phyloP scores from a whole-genome alignment of 2,329 filamentous ascomycete genomes.

The Fusarium continuum region DNA sequence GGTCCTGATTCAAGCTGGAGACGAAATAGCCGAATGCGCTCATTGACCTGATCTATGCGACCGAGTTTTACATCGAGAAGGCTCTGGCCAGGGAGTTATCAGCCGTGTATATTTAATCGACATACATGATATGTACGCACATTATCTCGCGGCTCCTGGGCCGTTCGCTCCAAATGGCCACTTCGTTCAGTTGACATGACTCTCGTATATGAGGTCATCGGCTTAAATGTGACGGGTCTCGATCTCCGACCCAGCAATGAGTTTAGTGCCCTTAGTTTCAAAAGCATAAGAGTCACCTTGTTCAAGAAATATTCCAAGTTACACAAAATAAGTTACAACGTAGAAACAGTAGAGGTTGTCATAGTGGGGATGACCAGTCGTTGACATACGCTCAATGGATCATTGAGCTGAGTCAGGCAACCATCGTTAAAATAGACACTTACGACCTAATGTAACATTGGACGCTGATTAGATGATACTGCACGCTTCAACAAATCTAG shows the following conservation, averaged over 20 bases:
- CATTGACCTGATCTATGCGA: conserved; percentile 71
- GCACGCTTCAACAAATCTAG: background rate
- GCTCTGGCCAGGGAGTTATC: conserved; percentile 44
- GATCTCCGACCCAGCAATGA: background rate
- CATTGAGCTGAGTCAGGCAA: conserved; percentile 25
- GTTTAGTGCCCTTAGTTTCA: background rate
- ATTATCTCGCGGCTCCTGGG: conserved; percentile 74
- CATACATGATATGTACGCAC: conserved; percentile 45
- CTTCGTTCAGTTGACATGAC: conserved; percentile 33
- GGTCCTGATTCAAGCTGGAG: conserved; percentile 63
- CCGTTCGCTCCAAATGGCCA: conserved; percentile 53
- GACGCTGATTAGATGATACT: background rate
- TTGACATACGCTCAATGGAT: background rate
- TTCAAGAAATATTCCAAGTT: too few relatives aligned
- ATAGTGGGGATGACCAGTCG: conserved; percentile 21
- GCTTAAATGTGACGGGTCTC: background rate
- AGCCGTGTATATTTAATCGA: background rate
- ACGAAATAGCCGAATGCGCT: conserved; percentile 72
- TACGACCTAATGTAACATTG: background rate
- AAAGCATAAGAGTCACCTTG: conserved; percentile 5
- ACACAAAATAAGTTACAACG: too few relatives aligned
- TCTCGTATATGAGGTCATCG: background rate
- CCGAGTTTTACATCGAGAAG: conserved; percentile 70
- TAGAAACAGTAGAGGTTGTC: too few relatives aligned
- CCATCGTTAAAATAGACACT: background rate